phyloP scores from a whole-genome alignment of 257 asterid species.

The Scutellaria baicalensis region DNA sequence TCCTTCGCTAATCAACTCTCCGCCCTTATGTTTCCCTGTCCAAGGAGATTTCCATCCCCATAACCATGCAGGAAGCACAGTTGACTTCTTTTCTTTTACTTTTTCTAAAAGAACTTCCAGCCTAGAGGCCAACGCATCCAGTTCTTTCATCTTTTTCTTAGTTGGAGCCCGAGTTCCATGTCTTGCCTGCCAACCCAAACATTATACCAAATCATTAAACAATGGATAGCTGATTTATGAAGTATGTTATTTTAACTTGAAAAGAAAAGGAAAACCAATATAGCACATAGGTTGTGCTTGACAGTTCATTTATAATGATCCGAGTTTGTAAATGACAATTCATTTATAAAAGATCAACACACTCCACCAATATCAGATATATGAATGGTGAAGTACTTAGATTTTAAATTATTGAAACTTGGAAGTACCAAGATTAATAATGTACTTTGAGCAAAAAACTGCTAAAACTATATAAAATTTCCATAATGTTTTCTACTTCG shows the following conservation, averaged over 20 bases:
- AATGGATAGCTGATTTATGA: neutral
- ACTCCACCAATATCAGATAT: neutral
- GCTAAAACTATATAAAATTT: neutral
- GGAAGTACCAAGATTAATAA: neutral
- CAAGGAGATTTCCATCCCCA: slow-evolving; percentile 86
- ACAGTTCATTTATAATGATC: neutral
- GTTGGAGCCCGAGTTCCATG: slow-evolving; percentile 99
- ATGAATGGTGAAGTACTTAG: neutral
- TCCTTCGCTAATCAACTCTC: slow-evolving; percentile 80
- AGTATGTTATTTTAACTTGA: neutral
- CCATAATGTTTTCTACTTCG: neutral
- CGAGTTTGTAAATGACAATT: neutral
- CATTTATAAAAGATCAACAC: neutral
- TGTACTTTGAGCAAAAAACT: neutral
- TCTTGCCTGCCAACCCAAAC: slow-evolving; percentile 61
- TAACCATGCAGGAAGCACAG: slow-evolving; percentile 72
- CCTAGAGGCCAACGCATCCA: slow-evolving; percentile 58
- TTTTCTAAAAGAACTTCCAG: slow-evolving; percentile 48
- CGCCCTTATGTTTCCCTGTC: slow-evolving; percentile 79
- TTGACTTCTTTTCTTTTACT: slow-evolving; percentile 41
- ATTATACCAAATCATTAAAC: slow-evolving; percentile 6
- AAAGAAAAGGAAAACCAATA: neutral
- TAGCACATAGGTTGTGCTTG: neutral
- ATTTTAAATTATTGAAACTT: neutral
- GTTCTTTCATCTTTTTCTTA: slow-evolving; percentile 67